phyloP scores from a whole-genome alignment of 495 filamentous ascomycete genomes.

The Chaetomium cochliodes region DNA sequence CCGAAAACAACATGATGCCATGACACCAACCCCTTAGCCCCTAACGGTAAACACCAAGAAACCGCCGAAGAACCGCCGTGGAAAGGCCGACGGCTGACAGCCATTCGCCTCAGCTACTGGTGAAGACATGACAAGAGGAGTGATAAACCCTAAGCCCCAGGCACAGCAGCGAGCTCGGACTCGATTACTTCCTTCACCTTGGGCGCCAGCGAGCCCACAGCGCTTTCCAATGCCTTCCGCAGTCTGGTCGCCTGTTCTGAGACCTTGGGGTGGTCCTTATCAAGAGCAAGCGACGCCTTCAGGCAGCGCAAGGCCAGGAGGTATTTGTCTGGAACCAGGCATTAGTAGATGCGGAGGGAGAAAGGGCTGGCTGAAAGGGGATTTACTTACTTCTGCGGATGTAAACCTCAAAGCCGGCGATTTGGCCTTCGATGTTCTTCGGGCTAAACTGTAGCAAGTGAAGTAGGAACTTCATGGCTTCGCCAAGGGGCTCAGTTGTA shows the following conservation, averaged over 20 bases:
- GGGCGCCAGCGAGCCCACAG: conserved; percentile 54
- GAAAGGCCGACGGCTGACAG: neutral
- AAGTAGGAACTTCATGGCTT: conserved; percentile 81
- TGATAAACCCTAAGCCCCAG: conserved; percentile 11
- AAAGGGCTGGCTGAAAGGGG: neutral
- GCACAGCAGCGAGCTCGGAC: conserved; percentile 59
- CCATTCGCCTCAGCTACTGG: neutral
- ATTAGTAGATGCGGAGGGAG: conserved; percentile 31
- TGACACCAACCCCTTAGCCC: neutral
- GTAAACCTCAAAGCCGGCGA: conserved; percentile 86
- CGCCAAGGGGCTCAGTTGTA: conserved; percentile 78
- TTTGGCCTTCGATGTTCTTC: conserved; percentile 78
- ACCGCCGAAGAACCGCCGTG: neutral
- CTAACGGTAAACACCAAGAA: conserved; percentile 1
- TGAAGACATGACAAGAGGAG: neutral
- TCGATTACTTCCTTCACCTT: conserved; percentile 66
- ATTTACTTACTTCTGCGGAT: conserved; percentile 66
- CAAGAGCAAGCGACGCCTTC: conserved; percentile 65
- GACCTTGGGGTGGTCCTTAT: conserved; percentile 68
- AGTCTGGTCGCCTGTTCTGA: conserved; percentile 75
- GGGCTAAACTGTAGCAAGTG: conserved; percentile 78
- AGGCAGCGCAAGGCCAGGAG: conserved; percentile 84
- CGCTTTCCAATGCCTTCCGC: conserved; percentile 59
- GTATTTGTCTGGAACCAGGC: conserved; percentile 62
- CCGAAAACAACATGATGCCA: neutral